Base-by-base conservation (phyloP, 495 filamentous ascomycete species). In the Cercophora samala region DNA sequence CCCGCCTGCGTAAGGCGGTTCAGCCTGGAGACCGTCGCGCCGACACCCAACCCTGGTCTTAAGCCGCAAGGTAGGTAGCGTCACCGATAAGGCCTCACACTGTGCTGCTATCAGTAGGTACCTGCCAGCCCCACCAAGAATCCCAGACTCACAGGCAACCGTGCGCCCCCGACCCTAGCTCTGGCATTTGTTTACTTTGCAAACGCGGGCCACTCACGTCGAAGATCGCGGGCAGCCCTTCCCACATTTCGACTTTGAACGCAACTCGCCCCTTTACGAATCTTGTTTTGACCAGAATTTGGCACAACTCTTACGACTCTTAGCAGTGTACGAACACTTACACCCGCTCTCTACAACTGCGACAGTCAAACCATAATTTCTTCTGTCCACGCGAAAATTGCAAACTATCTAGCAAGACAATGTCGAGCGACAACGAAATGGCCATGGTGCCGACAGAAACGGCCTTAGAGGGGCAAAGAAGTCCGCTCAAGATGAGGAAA, bases 401-500 rank as follows among this genome's bases (percentile, higher is more conserved):
- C 19, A 56, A 56, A 56, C 72, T n/a, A n/a, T n/a, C n/a, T n/a
- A n/a, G n/a, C n/a, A n/a, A n/a, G n/a, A n/a, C 68, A 58, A 77
- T 69, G 64, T 70, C 76, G 23, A 68, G 72, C 53, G 77, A 79
- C 56, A 69, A 73, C 58, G 70, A 72, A 25, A 64, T 66, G 73
- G 56, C 70, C 61, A 67, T 46, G 37, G 37, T 71, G 72, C 60
- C 75, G 68, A 62, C 66, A 72, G 69, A 79, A 67, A 78, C 69
- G 77, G 75, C 56, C 75, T 80, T 2, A 81, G 86, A 17, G 80
- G 79, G 23, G 79, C 76, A 22, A 67, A 81, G 71, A 13, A 89
- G 86, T 71, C 89, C 90, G 1, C 78, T 81, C 13, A 89, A 84
- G 76, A 88, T 85, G 75, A 83, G 80, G 64, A 78, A 74, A 64